phyloP scores from a whole-genome alignment of 192 early-diverging fungal species.

The Lunasporangiospora selenospora region DNA sequence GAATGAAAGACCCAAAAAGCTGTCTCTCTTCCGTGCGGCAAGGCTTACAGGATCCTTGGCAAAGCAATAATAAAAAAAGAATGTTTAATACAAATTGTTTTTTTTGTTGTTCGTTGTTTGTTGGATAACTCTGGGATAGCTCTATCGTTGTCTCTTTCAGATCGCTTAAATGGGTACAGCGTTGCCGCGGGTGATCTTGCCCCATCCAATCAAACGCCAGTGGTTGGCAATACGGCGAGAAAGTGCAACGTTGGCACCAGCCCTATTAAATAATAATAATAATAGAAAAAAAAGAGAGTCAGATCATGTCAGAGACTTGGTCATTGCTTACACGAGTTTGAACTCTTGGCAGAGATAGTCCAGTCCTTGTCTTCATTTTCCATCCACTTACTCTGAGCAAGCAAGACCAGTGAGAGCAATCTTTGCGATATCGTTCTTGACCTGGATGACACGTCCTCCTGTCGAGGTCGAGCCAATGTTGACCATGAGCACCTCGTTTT shows the following conservation, averaged over 20 bases:
- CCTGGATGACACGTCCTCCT: conserved; percentile 92
- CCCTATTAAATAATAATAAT: no score
- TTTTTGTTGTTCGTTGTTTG: no score
- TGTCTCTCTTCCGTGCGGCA: conserved; percentile 40
- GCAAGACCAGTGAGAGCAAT: conserved; percentile 89
- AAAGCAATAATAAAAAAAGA: conserved; percentile 17
- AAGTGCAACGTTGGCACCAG: conserved; percentile 95
- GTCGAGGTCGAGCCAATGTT: conserved; percentile 97
- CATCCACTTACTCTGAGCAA: no score
- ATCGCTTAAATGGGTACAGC: conserved; percentile 57
- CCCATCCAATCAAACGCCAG: conserved; percentile 99
- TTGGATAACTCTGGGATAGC: no score
- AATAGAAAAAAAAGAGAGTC: no score
- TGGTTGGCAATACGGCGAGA: conserved; percentile 96
- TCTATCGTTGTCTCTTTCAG: no score
- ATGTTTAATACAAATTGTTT: no score
- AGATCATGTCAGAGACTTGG: no score
- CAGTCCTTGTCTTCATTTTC: no score
- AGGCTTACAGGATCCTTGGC: conserved; percentile 36
- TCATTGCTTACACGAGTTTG: no score
- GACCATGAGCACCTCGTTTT: conserved; percentile 93
- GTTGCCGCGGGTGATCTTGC: conserved; percentile 87
- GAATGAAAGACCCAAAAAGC: conserved; percentile 34
- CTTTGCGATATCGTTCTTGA: conserved; percentile 96
- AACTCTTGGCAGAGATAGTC: no score